These are phyloP conservation scores for Sclerotinia spermophila DNA, from an alignment of 2,329 filamentous ascomycete genomes.

Conservation along the genomic window DNA sequence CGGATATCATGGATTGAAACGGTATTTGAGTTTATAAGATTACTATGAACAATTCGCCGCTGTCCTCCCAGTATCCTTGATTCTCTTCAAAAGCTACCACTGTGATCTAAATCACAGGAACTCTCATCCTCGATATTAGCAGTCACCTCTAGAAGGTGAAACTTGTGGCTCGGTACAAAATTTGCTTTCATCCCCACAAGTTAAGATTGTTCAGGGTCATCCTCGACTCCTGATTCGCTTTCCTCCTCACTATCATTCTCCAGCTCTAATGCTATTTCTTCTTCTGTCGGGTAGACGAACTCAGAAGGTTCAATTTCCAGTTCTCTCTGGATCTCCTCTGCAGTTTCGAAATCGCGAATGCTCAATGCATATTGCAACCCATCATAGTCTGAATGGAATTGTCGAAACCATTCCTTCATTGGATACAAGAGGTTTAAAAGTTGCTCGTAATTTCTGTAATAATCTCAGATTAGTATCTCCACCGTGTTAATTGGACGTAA, in stretches of 20 bases:
- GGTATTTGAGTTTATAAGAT: background rate
- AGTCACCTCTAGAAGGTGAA: background rate
- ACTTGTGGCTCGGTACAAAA: background rate
- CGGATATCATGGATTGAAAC: background rate
- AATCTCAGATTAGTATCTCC: background rate
- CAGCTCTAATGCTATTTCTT: background rate
- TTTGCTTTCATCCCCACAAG: background rate
- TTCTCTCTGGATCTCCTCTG: background rate
- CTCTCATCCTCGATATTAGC: background rate
- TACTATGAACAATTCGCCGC: background rate
- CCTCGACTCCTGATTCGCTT: background rate
- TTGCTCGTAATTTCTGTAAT: background rate
- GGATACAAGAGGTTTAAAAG: background rate
- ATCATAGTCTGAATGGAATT: background rate
- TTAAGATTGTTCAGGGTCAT: background rate
- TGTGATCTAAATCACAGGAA: accelerated
- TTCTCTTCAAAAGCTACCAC: background rate
- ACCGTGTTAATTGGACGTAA: background rate
- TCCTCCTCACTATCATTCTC: background rate
- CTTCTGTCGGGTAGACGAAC: background rate
- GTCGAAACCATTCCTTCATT: background rate
- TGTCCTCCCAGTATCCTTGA: background rate
- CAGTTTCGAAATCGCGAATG: background rate
- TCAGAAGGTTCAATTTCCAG: background rate
- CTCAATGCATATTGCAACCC: background rate